Conservation (phyloP, 176 grass and related monocot species). For the Avena insularis region DNA sequence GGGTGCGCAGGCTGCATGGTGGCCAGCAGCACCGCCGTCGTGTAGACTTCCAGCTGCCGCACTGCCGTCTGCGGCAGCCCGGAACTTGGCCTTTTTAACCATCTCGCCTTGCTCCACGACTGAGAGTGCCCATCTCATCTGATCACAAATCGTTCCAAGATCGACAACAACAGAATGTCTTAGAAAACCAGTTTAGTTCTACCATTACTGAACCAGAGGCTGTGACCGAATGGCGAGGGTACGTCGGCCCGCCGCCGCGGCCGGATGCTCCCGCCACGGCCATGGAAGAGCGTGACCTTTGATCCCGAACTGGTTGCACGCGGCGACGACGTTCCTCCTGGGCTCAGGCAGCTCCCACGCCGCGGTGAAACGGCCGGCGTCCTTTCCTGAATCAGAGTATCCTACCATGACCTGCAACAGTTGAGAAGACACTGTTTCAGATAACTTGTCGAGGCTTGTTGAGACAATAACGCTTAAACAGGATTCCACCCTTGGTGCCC, state of each 20-base stretch:
- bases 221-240: constrained; percentile 96
- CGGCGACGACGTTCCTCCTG: constrained; percentile 83
- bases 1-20: constrained; percentile 74
- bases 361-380: constrained; percentile 87
- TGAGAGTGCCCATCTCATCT: constrained; percentile 61
- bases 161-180: background rate
- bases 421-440: background rate
- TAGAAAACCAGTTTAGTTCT: too few species aligned
- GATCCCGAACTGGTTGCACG: constrained; percentile 86
- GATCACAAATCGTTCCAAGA: background rate
- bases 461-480: too few species aligned
- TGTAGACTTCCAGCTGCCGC: constrained; percentile 89
- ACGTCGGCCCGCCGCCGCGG: constrained; percentile 86
- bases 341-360: constrained; percentile 96
- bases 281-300: constrained; percentile 98
- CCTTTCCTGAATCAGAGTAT: constrained; percentile 96
- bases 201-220: constrained; percentile 91
- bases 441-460: background rate
- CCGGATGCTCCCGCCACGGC: constrained; percentile 91
- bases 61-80: constrained; percentile 81
- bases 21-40: constrained; percentile 84
- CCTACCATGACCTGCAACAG: constrained; percentile 87
- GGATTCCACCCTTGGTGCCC: constrained; percentile 77
- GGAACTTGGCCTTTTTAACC: constrained; percentile 97
- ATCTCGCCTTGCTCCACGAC: constrained; percentile 96